These are phyloP conservation scores for Aquilaria sinensis DNA, from an alignment of 345 rosid species.

Conservation along the genomic window DNA sequence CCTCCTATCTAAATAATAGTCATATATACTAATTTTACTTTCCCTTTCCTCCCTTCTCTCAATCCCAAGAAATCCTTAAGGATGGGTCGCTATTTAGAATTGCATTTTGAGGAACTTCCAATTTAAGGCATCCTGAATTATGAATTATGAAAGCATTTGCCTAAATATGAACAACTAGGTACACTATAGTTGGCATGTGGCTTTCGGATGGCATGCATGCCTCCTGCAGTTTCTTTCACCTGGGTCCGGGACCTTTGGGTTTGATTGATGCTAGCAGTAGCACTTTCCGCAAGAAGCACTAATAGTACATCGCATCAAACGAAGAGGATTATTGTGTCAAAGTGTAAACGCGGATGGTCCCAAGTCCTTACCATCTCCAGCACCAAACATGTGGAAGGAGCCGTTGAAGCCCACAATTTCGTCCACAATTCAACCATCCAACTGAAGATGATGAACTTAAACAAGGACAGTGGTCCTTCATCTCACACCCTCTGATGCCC, in stretches of 20 bases:
- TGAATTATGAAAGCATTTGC: too few relatives aligned
- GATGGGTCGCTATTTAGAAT: too few relatives aligned
- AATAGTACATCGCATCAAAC: background rate
- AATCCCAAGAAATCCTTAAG: too few relatives aligned
- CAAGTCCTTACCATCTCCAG: background rate
- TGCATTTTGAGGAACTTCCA: too few relatives aligned
- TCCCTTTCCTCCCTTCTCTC: too few relatives aligned
- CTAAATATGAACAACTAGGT: too few relatives aligned
- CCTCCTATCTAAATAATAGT: too few relatives aligned
- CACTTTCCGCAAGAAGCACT: too few relatives aligned
- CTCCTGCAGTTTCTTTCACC: background rate
- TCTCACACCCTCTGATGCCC: background rate
- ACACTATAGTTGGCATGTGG: too few relatives aligned
- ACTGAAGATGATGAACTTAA: background rate
- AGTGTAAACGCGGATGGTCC: constrained; percentile 8
- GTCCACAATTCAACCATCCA: constrained; percentile 2
- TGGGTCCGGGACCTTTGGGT: background rate
- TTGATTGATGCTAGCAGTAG: background rate
- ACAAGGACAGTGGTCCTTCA: constrained; percentile 8
- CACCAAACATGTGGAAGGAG: constrained; percentile 2
- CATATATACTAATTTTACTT: too few relatives aligned
- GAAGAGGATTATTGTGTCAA: background rate
- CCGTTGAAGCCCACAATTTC: background rate
- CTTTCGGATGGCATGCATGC: too few relatives aligned
- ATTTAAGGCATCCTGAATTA: too few relatives aligned